Conservation (phyloP, 73 alveolate species). For the Paramecium pentaurelia region DNA sequence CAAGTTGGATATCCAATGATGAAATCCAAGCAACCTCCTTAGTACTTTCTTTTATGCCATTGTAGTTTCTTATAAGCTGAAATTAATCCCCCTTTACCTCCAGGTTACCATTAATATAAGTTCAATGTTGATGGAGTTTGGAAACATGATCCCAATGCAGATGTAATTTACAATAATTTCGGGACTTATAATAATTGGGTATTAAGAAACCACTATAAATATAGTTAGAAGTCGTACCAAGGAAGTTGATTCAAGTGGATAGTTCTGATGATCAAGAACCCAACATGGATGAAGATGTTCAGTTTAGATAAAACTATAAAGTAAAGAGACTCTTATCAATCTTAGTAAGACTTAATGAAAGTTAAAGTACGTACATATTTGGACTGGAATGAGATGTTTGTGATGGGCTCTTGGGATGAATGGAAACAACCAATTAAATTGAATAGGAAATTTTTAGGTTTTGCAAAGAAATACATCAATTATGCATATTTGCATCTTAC, state of each 20-base stretch:
- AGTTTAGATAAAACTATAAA: background rate
- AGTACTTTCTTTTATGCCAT: background rate
- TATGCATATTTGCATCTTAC: conserved; percentile 3
- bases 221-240: background rate
- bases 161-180: background rate
- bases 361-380: background rate
- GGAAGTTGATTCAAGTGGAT: background rate
- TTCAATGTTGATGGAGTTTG: conserved; percentile 65
- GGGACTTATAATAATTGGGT: conserved; percentile 57
- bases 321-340: background rate
- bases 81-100: conserved; percentile 35
- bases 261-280: conserved; percentile 25
- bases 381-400: conserved; percentile 27
- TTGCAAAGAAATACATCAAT: conserved; percentile 7
- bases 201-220: background rate
- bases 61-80: conserved; percentile 9
- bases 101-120: conserved; percentile 57
- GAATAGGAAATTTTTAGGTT: background rate
- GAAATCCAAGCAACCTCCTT: conserved; percentile 43
- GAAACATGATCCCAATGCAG: conserved; percentile 60
- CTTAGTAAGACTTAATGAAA: background rate
- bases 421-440: background rate
- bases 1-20: conserved; percentile 11
- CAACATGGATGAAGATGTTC: conserved; percentile 7
- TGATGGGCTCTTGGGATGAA: conserved; percentile 45